Evolutionary conservation across 495 filamentous ascomycete genomes (phyloP).

Genomic region (Annulohypoxylon moriforme): DNA sequence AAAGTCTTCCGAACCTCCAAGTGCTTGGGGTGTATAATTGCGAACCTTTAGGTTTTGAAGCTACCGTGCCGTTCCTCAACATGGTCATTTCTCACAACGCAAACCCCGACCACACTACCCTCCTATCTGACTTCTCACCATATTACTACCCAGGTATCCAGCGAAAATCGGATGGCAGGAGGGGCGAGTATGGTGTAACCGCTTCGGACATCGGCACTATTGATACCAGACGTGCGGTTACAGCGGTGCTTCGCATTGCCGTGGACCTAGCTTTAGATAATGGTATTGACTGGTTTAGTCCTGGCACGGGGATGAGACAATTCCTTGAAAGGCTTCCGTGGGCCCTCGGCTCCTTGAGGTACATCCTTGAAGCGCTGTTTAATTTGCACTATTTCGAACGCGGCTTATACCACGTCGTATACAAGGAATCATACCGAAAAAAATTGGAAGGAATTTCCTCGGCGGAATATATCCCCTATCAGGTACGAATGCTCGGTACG

Average conservation of each 20-base stretch:
- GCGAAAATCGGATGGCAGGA: neutral
- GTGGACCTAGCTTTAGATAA: slow-evolving; percentile 10
- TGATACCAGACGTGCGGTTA: slow-evolving; percentile 15
- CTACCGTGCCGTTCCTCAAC: slow-evolving; percentile 7
- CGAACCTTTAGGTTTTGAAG: slow-evolving; percentile 42
- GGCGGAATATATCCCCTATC: too few species aligned
- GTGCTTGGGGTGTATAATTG: slow-evolving; percentile 43
- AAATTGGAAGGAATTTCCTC: too few species aligned
- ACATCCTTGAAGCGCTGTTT: slow-evolving; percentile 31
- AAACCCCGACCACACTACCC: neutral
- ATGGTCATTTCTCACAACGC: slow-evolving; percentile 26
- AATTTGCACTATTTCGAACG: slow-evolving; percentile 21
- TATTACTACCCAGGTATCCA: slow-evolving; percentile 34
- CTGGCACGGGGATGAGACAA: slow-evolving; percentile 39
- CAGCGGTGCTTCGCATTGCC: slow-evolving; percentile 9
- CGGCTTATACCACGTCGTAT: too few species aligned
- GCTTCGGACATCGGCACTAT: slow-evolving; percentile 28
- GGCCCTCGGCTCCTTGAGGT: slow-evolving; percentile 7
- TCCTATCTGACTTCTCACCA: slow-evolving; percentile 38
- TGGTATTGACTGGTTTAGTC: slow-evolving; percentile 38
- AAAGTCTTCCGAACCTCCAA: slow-evolving; percentile 24
- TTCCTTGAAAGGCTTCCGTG: slow-evolving; percentile 43
- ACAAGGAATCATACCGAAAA: neutral
- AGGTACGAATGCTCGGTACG: slow-evolving; percentile 18
- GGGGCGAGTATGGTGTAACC: slow-evolving; percentile 37